phyloP scores from a whole-genome alignment of 2,329 filamentous ascomycete genomes.

The Exserohilum rostratum region DNA sequence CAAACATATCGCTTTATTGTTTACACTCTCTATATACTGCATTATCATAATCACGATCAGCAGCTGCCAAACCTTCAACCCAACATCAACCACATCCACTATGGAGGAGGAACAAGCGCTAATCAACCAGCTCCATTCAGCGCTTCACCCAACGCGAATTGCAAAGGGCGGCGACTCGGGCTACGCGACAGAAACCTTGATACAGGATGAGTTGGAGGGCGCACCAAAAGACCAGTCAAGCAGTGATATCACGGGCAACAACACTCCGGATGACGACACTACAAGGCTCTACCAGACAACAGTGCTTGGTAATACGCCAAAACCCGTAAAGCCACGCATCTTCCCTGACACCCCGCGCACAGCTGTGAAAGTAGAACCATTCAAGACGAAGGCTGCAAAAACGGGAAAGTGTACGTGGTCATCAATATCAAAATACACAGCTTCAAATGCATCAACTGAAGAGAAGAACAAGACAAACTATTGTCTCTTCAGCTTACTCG shows the following conservation, averaged over 20 bases:
- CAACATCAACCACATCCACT: neutral
- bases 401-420: neutral
- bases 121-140: slow-evolving; percentile 20
- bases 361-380: neutral
- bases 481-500: slow-evolving; percentile 8
- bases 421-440: slow-evolving; percentile 9
- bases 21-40: neutral
- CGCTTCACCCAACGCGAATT: slow-evolving; percentile 19
- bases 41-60: neutral
- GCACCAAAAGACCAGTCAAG: slow-evolving; percentile 12
- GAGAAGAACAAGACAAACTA: neutral
- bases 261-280: slow-evolving; percentile 2
- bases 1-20: neutral
- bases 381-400: neutral
- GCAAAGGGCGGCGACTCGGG: slow-evolving; percentile 26
- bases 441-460: neutral
- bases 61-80: neutral
- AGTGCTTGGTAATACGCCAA: neutral
- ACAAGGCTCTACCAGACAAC: neutral
- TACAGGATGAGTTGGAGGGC: slow-evolving; percentile 19
- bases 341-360: neutral
- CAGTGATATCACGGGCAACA: slow-evolving; percentile 23
- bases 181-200: slow-evolving; percentile 17
- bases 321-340: neutral
- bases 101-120: slow-evolving; percentile 21